Evolutionary conservation across 2,329 filamentous ascomycete species (phyloP).

Genomic region (Trichoderma sp.): DNA sequence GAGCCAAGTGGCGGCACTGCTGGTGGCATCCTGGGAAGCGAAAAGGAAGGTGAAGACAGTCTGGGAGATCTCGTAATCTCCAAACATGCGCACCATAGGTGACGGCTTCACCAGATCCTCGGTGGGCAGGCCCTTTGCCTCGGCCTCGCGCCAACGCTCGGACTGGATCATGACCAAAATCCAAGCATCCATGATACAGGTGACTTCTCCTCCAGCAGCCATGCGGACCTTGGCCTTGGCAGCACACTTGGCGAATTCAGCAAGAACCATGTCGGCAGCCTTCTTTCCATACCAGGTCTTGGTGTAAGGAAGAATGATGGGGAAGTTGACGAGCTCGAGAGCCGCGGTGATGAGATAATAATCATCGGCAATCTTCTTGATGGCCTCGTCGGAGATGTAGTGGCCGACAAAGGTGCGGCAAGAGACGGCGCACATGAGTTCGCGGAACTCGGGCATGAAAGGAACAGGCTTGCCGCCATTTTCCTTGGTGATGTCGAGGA

Average conservation of each 20-base stretch:
- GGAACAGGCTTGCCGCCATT: slow-evolving; percentile 72
- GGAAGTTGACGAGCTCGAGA: slow-evolving; percentile 96
- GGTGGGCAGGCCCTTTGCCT: slow-evolving; percentile 69
- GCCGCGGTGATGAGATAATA: slow-evolving; percentile 97
- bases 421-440: slow-evolving; percentile 91
- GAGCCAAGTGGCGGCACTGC: slow-evolving; percentile 89
- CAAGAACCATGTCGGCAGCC: slow-evolving; percentile 86
- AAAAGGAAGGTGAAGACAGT: slow-evolving; percentile 97
- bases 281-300: slow-evolving; percentile 98
- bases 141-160: slow-evolving; percentile 74
- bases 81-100: slow-evolving; percentile 81
- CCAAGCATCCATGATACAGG: slow-evolving; percentile 97
- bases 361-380: slow-evolving; percentile 94
- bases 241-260: slow-evolving; percentile 86
- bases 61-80: slow-evolving; percentile 87
- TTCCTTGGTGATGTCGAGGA: slow-evolving; percentile 72
- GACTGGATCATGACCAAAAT: slow-evolving; percentile 85
- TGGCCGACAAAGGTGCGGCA: slow-evolving; percentile 96
- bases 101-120: slow-evolving; percentile 77
- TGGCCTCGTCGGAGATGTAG: slow-evolving; percentile 86
- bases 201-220: slow-evolving; percentile 80
- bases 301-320: slow-evolving; percentile 91
- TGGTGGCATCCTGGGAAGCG: slow-evolving; percentile 95
- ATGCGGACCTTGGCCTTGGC: slow-evolving; percentile 92
- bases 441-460: slow-evolving; percentile 91